Percentiles rank a stretch among this genome's conserved stretches.
Conservation (phyloP, 768 basidiomycete genomes). For the Pulveroboletus sp. region DNA sequence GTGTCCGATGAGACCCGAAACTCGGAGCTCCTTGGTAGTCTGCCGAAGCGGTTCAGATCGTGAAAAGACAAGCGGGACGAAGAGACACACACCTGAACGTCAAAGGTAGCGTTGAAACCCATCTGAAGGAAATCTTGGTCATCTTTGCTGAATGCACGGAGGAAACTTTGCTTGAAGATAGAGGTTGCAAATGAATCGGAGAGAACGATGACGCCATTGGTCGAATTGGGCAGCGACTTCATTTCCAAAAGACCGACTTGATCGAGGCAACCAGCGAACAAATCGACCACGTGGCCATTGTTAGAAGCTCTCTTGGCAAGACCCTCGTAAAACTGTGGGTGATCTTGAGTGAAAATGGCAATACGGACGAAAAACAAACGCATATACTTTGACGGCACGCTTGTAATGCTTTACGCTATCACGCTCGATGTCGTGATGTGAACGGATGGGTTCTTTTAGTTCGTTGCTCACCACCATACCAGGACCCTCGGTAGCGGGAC, state of each 20-base stretch:
- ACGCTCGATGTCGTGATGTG: conserved; percentile 97
- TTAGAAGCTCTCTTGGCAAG: conserved; percentile 89
- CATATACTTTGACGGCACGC: conserved; percentile 83
- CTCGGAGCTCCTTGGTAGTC: conserved; percentile 98
- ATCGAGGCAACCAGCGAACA: conserved; percentile 96
- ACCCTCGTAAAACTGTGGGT: conserved; percentile 83
- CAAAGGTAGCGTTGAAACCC: conserved; percentile 99
- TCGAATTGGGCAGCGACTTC: conserved; percentile 93
- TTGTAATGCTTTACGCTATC: conserved; percentile 98
- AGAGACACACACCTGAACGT: conserved; percentile 70
- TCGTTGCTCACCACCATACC: conserved; percentile 96
- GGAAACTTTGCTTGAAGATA: conserved; percentile 98
- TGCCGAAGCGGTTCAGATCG: conserved; percentile 30
- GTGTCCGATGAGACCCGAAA: conserved; percentile 96
- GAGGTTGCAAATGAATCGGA: conserved; percentile 97
- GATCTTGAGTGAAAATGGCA: neutral
- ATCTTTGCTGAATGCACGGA: conserved; percentile 89
- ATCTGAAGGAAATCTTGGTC: conserved; percentile 88
- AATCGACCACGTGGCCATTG: conserved; percentile 92
- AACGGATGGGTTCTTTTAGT: conserved; percentile 94
- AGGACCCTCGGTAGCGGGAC: conserved; percentile 93
- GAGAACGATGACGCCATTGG: conserved; percentile 93
- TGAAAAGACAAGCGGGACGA: neutral
- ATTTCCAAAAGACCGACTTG: conserved; percentile 98
- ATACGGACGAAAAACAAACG: neutral